Conservation (phyloP, 2,329 filamentous ascomycete species). For the Scedosporium minutisporum region DNA sequence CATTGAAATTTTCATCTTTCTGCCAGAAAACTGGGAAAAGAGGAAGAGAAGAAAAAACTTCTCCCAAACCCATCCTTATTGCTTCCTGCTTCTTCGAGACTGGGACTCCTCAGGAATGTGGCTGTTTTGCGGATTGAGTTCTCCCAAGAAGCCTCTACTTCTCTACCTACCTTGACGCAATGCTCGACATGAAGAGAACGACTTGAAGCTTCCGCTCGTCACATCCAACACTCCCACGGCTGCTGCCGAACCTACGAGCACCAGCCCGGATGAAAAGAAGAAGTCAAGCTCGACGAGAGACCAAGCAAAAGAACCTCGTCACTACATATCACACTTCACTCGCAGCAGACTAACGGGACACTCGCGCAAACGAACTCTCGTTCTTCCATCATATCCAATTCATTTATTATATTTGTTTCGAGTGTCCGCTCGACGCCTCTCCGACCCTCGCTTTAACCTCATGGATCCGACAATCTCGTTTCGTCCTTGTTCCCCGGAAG, state of each 20-base stretch:
- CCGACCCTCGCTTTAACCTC: slow-evolving; percentile 64
- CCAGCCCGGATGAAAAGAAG: not conserved
- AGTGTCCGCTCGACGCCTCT: slow-evolving; percentile 54
- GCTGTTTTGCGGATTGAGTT: no score
- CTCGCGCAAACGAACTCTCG: not conserved
- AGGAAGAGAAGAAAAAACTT: no score
- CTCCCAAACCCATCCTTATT: not conserved
- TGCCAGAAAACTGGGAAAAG: no score
- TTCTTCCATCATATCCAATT: slow-evolving; percentile 9
- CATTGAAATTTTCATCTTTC: not conserved
- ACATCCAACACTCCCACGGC: not conserved
- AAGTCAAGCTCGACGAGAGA: not conserved
- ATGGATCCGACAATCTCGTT: slow-evolving; percentile 28
- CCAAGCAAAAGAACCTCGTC: not conserved
- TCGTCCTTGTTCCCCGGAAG: not conserved
- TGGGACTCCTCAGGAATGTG: no score
- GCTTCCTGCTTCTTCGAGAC: not conserved
- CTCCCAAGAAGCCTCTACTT: no score
- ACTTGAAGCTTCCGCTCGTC: not conserved
- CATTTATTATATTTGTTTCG: slow-evolving; percentile 18
- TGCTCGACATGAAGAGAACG: not conserved
- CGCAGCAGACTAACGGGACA: not conserved
- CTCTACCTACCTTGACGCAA: not conserved
- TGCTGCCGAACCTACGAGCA: not conserved
- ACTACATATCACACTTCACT: not conserved